Evolutionary conservation across 2,329 filamentous ascomycete species (phyloP).

Genomic region (Furcasterigmium sp.): DNA sequence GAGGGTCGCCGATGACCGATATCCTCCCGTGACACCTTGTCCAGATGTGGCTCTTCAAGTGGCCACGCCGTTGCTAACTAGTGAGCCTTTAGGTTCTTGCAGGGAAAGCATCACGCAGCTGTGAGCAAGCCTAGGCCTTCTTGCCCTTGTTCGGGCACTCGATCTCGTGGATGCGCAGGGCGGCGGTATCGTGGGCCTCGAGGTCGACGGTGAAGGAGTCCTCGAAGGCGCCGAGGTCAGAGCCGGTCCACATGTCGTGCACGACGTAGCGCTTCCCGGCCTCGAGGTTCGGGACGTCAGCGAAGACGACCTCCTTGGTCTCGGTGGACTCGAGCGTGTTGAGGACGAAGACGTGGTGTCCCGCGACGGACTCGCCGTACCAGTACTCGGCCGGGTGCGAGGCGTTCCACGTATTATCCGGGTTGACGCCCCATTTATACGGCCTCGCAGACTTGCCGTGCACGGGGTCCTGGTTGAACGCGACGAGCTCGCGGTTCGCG

Average conservation of each 20-base stretch:
- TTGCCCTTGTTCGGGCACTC: slow-evolving; percentile 12
- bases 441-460: slow-evolving; percentile 36
- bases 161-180: slow-evolving; percentile 15
- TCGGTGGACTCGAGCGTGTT: slow-evolving; percentile 30
- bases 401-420: slow-evolving; percentile 42
- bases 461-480: slow-evolving; percentile 40
- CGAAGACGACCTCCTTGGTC: slow-evolving; percentile 30
- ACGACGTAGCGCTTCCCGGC: slow-evolving; percentile 26
- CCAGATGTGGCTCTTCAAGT: too few species aligned
- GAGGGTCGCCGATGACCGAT: too few species aligned
- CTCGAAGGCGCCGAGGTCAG: slow-evolving; percentile 28
- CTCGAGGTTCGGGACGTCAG: slow-evolving; percentile 35
- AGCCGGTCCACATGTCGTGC: slow-evolving; percentile 40
- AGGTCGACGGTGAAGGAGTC: slow-evolving; percentile 21
- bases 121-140: too few species aligned
- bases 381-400: slow-evolving; percentile 44
- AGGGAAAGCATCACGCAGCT: too few species aligned
- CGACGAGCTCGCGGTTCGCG: slow-evolving; percentile 31
- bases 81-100: too few species aligned
- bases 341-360: slow-evolving; percentile 41
- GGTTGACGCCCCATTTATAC: slow-evolving; percentile 42
- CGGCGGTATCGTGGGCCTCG: slow-evolving; percentile 28
- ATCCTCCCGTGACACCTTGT: too few species aligned
- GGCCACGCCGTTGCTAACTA: too few species aligned
- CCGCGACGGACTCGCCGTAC: slow-evolving; percentile 34